Base-by-base conservation (phyloP, 2,329 filamentous ascomycete species). In the Mariannaea sp. region DNA sequence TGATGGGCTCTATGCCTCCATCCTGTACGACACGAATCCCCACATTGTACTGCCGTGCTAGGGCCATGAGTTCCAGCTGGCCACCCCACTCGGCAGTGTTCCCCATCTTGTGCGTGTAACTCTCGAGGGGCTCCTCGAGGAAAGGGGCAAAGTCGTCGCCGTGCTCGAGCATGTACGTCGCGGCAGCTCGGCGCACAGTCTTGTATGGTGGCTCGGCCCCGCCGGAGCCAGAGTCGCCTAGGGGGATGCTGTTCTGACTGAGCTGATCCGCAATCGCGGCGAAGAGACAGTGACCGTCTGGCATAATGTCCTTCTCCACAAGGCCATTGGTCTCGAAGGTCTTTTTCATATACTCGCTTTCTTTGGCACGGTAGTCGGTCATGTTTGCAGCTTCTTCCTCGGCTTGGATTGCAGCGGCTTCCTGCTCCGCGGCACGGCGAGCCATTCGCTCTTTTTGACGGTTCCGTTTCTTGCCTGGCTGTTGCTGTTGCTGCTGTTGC, bases 41-140 rank as follows among this genome's bases (percentile, higher is more conserved):
- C 9, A 94, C 84, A 3, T 83, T 83, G 65, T 95, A 97, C 49
- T 83, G 84, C 69, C 84, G 86, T 44, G 93, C 89, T 69, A 99
- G 79, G 19, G 94, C 94, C 71, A 87, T 79, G 50, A 99, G 74
- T 77, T 99, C 94, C 58, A 97, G 73, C 77, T 97, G 90, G 0
- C 94, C 94, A 43, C 94, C 94, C 94, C 94, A 99, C 73, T 96
- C 93, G 0, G 90, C 92, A 42, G 92, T 97, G 53, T 94, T 85
- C 58, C 86, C 77, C 55, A 99, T 90, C 74, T 89, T 90, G 40
- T 75, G 74, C 40, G 90, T 80, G 71, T 97, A 96, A 7, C 76
- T 76, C 3, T 83, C 82, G 40, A 97, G 69, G 12, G 87, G 84
- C 70, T 94, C 92, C 67, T 96, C 92, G 62, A 96, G 76, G 68